A percentile compares a stretch with the other conserved stretches of the same genome.
These are phyloP conservation scores for Potentilla sterilis DNA, from an alignment of 306 rosid species.

Conservation along the genomic window DNA sequence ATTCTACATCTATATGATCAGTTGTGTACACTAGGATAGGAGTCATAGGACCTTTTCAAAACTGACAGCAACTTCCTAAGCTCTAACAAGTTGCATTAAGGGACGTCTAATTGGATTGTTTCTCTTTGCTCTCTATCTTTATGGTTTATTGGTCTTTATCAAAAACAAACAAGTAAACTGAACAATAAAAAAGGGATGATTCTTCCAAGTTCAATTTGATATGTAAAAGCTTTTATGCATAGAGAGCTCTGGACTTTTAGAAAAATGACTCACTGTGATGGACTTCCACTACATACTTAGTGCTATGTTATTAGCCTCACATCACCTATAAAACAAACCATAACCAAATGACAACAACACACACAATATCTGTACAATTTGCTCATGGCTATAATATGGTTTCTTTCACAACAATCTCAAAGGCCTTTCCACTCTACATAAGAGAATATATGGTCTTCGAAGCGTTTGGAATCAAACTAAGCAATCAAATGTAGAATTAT, in stretches of 20 bases:
- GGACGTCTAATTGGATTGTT: conserved; percentile 1
- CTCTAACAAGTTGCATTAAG: conserved; percentile 3
- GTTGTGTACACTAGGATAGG: neutral
- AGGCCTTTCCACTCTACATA: neutral
- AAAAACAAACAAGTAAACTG: neutral
- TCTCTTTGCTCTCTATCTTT: neutral
- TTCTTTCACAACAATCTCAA: neutral
- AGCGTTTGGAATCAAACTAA: neutral
- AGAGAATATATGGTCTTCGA: neutral
- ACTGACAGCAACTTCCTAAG: neutral
- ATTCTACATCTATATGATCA: conserved; percentile 2
- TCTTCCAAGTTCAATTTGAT: conserved; percentile 14
- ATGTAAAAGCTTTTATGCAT: neutral
- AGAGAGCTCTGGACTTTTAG: conserved; percentile 6
- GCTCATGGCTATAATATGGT: neutral
- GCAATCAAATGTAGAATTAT: neutral
- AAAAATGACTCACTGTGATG: neutral
- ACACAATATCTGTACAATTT: neutral
- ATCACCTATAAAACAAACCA: neutral
- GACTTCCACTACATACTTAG: conserved; percentile 17
- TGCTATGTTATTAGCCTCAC: conserved; percentile 13
- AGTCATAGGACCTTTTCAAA: conserved; percentile 5
- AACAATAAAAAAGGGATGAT: neutral
- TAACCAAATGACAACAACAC: neutral
- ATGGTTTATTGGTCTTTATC: neutral